A percentile compares a stretch with the other conserved stretches of the same genome.
Evolutionary conservation across 495 filamentous ascomycete species (phyloP).

Genomic region (Jackrogersella minutella): DNA sequence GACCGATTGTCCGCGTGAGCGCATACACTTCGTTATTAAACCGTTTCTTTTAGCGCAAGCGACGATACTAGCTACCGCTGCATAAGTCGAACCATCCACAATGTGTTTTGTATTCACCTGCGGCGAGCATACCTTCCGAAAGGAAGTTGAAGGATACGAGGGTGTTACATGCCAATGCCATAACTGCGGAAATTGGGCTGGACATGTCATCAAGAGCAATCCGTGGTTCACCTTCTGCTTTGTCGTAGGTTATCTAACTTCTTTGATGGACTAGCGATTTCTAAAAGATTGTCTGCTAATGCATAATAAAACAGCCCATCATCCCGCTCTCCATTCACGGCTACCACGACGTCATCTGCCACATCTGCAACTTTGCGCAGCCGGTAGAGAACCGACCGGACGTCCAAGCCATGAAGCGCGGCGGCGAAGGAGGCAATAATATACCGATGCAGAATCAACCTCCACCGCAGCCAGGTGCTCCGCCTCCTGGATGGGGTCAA

Average conservation of each 20-base stretch:
- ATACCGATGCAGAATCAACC: conserved; percentile 57
- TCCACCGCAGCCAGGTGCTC: conserved; percentile 23
- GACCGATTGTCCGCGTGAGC: background rate
- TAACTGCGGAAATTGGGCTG: conserved; percentile 65
- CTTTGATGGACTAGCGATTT: background rate
- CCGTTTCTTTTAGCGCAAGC: background rate
- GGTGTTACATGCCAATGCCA: conserved; percentile 62
- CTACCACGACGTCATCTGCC: conserved; percentile 62
- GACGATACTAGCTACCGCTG: conserved; percentile 1
- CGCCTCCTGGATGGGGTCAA: conserved; percentile 42
- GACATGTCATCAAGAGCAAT: conserved; percentile 59
- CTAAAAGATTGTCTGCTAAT: conserved; percentile 15
- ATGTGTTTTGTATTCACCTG: conserved; percentile 68
- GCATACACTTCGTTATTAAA: background rate
- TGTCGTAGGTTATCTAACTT: conserved; percentile 49
- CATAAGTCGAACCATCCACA: conserved; percentile 15
- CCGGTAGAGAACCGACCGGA: conserved; percentile 62
- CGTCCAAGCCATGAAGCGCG: conserved; percentile 55
- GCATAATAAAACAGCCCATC: conserved; percentile 56
- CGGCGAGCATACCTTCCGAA: conserved; percentile 64
- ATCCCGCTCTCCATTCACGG: conserved; percentile 63
- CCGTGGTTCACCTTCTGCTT: conserved; percentile 69
- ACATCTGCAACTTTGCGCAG: conserved; percentile 64
- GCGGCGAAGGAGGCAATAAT: conserved; percentile 43
- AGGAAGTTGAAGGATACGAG: conserved; percentile 63